Conservation (phyloP, 73 alveolate species). For the Effrenium voratum region DNA sequence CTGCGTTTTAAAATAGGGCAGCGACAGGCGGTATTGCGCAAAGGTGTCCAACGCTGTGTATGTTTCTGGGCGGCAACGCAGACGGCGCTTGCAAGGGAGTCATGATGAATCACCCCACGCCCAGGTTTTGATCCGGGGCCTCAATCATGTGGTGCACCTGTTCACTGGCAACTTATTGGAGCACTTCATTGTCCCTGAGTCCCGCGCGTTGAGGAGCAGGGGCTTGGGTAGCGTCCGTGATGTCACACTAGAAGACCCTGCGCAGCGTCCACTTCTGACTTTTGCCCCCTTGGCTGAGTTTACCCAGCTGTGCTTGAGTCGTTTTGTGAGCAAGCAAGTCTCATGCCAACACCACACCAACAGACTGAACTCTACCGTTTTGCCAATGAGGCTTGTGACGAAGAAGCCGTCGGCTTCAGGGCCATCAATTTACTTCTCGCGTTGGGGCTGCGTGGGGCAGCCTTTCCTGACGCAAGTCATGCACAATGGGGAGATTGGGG, state of each 20-base stretch:
- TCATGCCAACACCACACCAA: neutral
- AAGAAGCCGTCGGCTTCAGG: slow-evolving; percentile 43
- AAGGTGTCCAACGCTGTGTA: slow-evolving; percentile 12
- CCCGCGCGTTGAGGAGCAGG: neutral
- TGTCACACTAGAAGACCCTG: neutral
- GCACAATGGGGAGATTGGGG: slow-evolving; percentile 28
- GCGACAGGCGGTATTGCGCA: neutral
- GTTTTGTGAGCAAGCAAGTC: neutral
- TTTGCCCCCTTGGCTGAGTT: neutral
- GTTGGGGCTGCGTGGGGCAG: neutral
- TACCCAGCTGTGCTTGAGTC: neutral
- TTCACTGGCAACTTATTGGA: neutral
- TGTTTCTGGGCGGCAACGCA: neutral
- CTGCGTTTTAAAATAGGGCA: neutral
- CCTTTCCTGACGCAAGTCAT: neutral
- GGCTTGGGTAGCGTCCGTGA: neutral
- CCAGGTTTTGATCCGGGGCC: slow-evolving; percentile 7
- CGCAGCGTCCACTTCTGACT: neutral
- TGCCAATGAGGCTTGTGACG: slow-evolving; percentile 13
- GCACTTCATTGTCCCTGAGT: neutral
- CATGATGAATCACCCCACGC: neutral
- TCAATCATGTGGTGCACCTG: slow-evolving; percentile 5
- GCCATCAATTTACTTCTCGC: neutral
- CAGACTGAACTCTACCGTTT: neutral
- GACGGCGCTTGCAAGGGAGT: neutral